phyloP scores from a whole-genome alignment of 805 yeast genomes.

The Lachancea fermentati region DNA sequence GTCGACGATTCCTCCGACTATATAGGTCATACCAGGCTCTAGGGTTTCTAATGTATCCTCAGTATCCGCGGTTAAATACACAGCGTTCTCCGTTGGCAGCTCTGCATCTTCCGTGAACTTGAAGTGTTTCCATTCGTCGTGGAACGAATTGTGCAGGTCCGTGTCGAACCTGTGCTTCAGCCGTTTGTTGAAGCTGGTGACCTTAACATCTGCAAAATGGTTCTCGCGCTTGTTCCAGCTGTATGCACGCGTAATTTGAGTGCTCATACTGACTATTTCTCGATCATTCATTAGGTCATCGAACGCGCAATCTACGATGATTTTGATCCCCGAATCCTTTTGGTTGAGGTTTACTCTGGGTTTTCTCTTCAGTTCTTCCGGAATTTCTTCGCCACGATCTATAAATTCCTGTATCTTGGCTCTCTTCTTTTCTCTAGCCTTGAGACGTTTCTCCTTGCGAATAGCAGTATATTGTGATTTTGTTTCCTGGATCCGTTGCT shows the following conservation, averaged over 20 bases:
- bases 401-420: slow-evolving; percentile 32
- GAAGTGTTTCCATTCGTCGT: slow-evolving; percentile 64
- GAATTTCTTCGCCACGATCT: slow-evolving; percentile 37
- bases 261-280: slow-evolving; percentile 60
- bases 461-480: slow-evolving; percentile 54
- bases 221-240: slow-evolving; percentile 64
- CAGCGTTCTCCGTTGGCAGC: slow-evolving; percentile 35
- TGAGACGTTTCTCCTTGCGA: slow-evolving; percentile 51
- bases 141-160: slow-evolving; percentile 46
- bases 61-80: slow-evolving; percentile 86
- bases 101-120: slow-evolving; percentile 42
- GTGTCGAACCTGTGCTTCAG: slow-evolving; percentile 65
- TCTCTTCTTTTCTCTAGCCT: slow-evolving; percentile 37
- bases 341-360: slow-evolving; percentile 41
- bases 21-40: slow-evolving; percentile 66
- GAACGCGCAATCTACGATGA: slow-evolving; percentile 84
- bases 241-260: slow-evolving; percentile 79
- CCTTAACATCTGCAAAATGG: slow-evolving; percentile 50
- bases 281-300: slow-evolving; percentile 84
- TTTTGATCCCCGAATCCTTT: slow-evolving; percentile 40
- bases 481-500: slow-evolving; percentile 52
- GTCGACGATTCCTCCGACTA: slow-evolving; percentile 95
- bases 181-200: slow-evolving; percentile 62
- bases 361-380: slow-evolving; percentile 35
- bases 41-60: slow-evolving; percentile 59